Conservation (phyloP, 192 early-diverging fungal genomes). For the Backusella morwellensis region DNA sequence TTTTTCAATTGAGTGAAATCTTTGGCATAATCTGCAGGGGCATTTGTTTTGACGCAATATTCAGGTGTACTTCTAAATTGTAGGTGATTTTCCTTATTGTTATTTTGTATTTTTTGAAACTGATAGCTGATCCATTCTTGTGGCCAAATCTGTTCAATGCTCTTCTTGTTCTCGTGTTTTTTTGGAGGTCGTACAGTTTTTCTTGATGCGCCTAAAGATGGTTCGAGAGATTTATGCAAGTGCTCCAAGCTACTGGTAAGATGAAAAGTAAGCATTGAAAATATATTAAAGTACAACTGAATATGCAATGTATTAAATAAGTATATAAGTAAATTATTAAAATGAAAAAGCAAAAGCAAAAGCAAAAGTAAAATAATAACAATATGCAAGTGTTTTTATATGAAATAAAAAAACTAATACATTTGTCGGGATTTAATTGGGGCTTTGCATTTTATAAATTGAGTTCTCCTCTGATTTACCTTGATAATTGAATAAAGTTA, state of each 20-base stretch:
- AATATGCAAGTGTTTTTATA: not conserved
- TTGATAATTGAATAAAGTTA: not conserved
- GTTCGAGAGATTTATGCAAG: not conserved
- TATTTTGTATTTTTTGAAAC: not conserved
- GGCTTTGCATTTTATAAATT: slow-evolving; percentile 1
- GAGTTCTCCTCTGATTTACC: not conserved
- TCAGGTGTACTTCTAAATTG: slow-evolving; percentile 3
- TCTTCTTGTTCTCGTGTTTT: not conserved
- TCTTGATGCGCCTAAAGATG: not conserved
- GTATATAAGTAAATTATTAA: not conserved
- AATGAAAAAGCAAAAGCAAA: not conserved
- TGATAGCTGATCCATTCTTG: slow-evolving; percentile 1
- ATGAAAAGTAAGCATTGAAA: not conserved
- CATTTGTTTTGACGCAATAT: not conserved
- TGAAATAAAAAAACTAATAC: not conserved
- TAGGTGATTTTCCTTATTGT: not conserved
- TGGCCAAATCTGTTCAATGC: not conserved
- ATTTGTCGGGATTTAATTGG: slow-evolving; percentile 1
- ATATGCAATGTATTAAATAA: not conserved
- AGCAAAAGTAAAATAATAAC: not conserved
- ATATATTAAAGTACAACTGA: not conserved
- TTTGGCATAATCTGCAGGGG: slow-evolving; percentile 1
- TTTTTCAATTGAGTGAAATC: not conserved
- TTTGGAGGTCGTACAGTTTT: not conserved
- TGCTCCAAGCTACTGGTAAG: not conserved